Evolutionary conservation across 352 stramenopile species (phyloP).

Genomic region (Achlya hypogyna): DNA sequence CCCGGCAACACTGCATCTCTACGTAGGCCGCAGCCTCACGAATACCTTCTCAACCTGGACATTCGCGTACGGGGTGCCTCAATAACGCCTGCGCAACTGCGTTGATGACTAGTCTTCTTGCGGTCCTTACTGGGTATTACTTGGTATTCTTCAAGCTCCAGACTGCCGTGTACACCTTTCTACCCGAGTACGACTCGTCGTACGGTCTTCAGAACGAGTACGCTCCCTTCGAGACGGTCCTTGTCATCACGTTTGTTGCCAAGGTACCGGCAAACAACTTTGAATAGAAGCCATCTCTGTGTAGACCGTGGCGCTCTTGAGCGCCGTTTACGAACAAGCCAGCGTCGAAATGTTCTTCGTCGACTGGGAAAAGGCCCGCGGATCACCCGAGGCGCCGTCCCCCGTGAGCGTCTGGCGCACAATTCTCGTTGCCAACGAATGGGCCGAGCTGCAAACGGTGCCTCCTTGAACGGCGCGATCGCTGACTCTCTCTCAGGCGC

Average conservation of each 20-base stretch:
- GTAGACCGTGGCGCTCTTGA: slow-evolving; percentile 62
- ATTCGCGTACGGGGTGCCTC: neutral
- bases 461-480: slow-evolving; percentile 19
- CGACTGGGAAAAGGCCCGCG: slow-evolving; percentile 88
- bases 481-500: neutral
- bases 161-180: slow-evolving; percentile 74
- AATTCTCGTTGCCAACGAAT: slow-evolving; percentile 92
- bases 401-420: slow-evolving; percentile 90
- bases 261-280: neutral
- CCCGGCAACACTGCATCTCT: neutral
- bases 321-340: slow-evolving; percentile 72
- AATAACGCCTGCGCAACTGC: too few relatives aligned
- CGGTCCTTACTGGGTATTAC: slow-evolving; percentile 79
- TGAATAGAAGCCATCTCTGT: slow-evolving; percentile 32
- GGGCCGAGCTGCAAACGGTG: slow-evolving; percentile 82
- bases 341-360: slow-evolving; percentile 85
- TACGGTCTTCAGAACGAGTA: slow-evolving; percentile 71
- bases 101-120: slow-evolving; percentile 35
- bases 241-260: slow-evolving; percentile 47
- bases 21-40: neutral
- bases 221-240: slow-evolving; percentile 69
- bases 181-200: slow-evolving; percentile 58
- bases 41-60: neutral
- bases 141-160: slow-evolving; percentile 94
- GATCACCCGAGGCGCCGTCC: slow-evolving; percentile 31